Evolutionary conservation across 352 stramenopile genomes (phyloP), one percentile per base, ranked within the genome.

Genomic region (Phytophthora pseudosyringae): DNA sequence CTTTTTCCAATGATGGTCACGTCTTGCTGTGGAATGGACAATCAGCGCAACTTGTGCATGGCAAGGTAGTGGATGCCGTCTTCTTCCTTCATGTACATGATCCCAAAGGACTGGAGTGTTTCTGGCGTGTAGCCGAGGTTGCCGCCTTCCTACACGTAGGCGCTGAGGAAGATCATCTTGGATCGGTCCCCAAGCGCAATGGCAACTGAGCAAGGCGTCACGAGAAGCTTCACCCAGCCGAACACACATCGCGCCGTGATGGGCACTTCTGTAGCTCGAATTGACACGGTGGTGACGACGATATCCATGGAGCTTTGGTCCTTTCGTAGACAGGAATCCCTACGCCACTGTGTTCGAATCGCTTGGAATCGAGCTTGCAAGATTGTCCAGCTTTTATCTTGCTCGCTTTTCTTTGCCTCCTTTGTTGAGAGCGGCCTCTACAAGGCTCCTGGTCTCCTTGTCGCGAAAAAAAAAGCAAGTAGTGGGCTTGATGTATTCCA

Each of bases 1-100:
- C 12, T 43, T 59, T 59, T 29, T 8, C 47, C 47, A 11, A 65
- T 52, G 5, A 59, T 25, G 4, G 46, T 59, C 29, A 59, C 31
- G 32, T 59, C 47, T 50, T 51, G 46, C 21, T 36, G 53, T n/a
- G n/a, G n/a, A n/a, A n/a, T n/a, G n/a, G n/a, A n/a, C n/a, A n/a
- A n/a, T n/a, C n/a, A n/a, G 5, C 15, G 38, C 11, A 60, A 15
- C 18, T 60, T 66, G 12, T 47, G 38, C 5, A 40, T 18, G 4
- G 48, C 44, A 3, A 48, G n/a, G 2, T 29, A 62, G 4, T 46
- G 18, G 7, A 2, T 29, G 10, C n/a, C 44, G 26, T 55, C 43
- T 56, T 56, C 16, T 21, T 56, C 40, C 3, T 54, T 33, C 55
- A 49, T 43, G 7, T 28, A 18, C 56, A 64, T 48, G 3, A 52